Evolutionary conservation across 306 rosid species (phyloP), one percentile per base, ranked within the genome.

Genomic region (Argentina anserina): DNA sequence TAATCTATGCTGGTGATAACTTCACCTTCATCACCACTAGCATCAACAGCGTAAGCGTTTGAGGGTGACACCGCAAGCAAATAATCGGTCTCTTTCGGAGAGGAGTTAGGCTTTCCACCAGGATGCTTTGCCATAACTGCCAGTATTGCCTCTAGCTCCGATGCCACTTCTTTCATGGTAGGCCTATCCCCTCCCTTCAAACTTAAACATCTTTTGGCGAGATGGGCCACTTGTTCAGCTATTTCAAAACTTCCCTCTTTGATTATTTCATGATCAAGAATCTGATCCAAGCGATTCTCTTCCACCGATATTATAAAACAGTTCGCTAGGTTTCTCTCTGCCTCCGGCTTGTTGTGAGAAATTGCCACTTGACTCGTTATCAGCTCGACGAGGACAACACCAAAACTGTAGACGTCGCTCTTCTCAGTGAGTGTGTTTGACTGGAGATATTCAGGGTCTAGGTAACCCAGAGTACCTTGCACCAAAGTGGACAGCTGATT

Each of bases 321-420:
- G 67, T 25, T 62, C 11, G 47, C 33, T 21, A 64, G 5, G 20
- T 8, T 20, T 39, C 58, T 17, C 3, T 26, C 37, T 3, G n/a
- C n/a, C n/a, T n/a, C n/a, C n/a, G n/a, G n/a, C n/a, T n/a, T n/a
- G n/a, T n/a, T n/a, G n/a, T 46, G 25, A 2, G 63, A 55, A 1
- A 73, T 0, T 1, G 78, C 47, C 31, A 13, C 56, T 59, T 67
- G 59, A 9, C 82, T 76, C 3, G 82, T 79, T 9, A 79, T 14
- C 7, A 79, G 78, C 58, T 79, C 82, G 3, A 36, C 82, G 0
- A 79, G 21, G 34, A 78, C 74, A 20, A 78, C 81, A 18, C 81
- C 81, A 34, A 72, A 78, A 41, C 81, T 72, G 29, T 78, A 78
- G 0, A 78, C 77, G 0, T 78, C 77, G 23, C 81, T 78, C 42